Percentiles rank a stretch among this genome's conserved stretches.
Conservation (phyloP, 2,329 filamentous ascomycete genomes). For the Myriosclerotinia scirpicola region DNA sequence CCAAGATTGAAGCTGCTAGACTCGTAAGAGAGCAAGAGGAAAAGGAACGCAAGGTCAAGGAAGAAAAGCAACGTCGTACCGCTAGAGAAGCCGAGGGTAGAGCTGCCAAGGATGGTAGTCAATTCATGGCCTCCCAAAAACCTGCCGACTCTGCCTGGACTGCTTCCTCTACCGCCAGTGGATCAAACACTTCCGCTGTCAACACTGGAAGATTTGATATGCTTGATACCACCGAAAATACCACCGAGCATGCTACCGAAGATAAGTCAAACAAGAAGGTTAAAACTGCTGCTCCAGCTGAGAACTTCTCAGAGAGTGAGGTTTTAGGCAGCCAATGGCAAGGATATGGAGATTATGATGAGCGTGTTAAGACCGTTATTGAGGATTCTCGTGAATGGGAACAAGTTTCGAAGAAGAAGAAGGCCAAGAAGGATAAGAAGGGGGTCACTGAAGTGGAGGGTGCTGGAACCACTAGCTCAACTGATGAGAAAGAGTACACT, state of each 20-base stretch:
- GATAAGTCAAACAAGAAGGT: slow-evolving; percentile 45
- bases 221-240: slow-evolving; percentile 57
- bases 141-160: slow-evolving; percentile 50
- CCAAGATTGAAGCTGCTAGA: slow-evolving; percentile 83
- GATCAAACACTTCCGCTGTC: slow-evolving; percentile 38
- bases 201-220: slow-evolving; percentile 47
- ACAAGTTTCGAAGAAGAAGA: slow-evolving; percentile 51
- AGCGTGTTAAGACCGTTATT: slow-evolving; percentile 58
- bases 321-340: slow-evolving; percentile 28
- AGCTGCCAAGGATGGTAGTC: slow-evolving; percentile 75
- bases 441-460: slow-evolving; percentile 32
- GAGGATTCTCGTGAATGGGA: slow-evolving; percentile 57
- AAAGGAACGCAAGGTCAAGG: slow-evolving; percentile 69
- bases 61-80: slow-evolving; percentile 80
- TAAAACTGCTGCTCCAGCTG: slow-evolving; percentile 34
- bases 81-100: slow-evolving; percentile 82
- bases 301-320: slow-evolving; percentile 33
- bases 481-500: slow-evolving; percentile 31
- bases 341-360: slow-evolving; percentile 53
- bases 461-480: slow-evolving; percentile 25
- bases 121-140: slow-evolving; percentile 50
- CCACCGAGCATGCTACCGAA: slow-evolving; percentile 46
- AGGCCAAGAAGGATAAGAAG: slow-evolving; percentile 31
- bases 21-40: slow-evolving; percentile 73
- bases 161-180: slow-evolving; percentile 35